phyloP scores from a whole-genome alignment of 495 filamentous ascomycete species.

The Cercophora samala region DNA sequence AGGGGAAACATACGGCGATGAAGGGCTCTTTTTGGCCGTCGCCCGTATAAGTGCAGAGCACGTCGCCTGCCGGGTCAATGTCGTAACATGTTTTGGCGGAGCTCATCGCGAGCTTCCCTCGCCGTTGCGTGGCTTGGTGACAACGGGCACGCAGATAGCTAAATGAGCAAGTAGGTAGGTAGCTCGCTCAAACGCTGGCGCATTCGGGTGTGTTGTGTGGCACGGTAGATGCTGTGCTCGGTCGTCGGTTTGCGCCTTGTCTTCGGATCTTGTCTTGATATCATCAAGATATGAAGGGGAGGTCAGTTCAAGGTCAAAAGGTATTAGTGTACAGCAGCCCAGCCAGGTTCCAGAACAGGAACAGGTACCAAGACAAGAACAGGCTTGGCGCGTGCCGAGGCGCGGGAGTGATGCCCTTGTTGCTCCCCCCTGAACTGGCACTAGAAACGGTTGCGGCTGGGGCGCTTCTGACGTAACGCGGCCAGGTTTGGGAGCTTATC shows the following conservation, averaged over 20 bases:
- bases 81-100: constrained; percentile 31
- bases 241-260: neutral
- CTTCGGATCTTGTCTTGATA: neutral
- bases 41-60: constrained; percentile 35
- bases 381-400: constrained; percentile 10
- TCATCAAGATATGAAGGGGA: neutral
- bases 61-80: constrained; percentile 39
- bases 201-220: neutral
- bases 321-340: too few relatives aligned
- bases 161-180: too few relatives aligned
- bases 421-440: neutral
- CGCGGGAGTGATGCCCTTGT: neutral
- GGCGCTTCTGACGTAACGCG: constrained; percentile 16
- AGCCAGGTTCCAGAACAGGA: neutral
- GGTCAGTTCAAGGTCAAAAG: neutral
- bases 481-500: constrained; percentile 13
- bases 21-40: constrained; percentile 26
- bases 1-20: constrained; percentile 19
- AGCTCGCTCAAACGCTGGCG: neutral
- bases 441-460: neutral
- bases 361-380: neutral
- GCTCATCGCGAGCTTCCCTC: constrained; percentile 26
- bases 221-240: neutral
- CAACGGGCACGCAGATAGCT: neutral
- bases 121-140: neutral